Conservation (phyloP, 2,329 filamentous ascomycete species). For the Macrophomina pseudophaseolina region DNA sequence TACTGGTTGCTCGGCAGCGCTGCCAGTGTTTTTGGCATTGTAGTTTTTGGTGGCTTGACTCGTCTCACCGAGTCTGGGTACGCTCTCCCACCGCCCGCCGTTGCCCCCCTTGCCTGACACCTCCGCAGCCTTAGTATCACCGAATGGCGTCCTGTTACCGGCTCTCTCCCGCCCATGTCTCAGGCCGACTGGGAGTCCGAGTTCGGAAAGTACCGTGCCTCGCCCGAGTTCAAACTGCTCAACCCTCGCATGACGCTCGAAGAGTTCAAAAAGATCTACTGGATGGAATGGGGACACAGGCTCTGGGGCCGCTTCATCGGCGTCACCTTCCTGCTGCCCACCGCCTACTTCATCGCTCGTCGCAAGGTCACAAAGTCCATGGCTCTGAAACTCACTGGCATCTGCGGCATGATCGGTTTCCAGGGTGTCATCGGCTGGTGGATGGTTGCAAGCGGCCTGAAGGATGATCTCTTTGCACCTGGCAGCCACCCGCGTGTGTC, state of each 20-base stretch:
- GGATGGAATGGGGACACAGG: slow-evolving; percentile 97
- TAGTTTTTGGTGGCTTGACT: slow-evolving; percentile 92
- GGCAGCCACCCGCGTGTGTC: slow-evolving; percentile 90
- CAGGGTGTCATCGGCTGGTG: slow-evolving; percentile 98
- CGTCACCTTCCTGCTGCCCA: slow-evolving; percentile 84
- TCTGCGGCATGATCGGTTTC: slow-evolving; percentile 87
- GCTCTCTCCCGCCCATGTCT: slow-evolving; percentile 82
- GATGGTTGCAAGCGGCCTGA: slow-evolving; percentile 98
- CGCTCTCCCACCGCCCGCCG: neutral
- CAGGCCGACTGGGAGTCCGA: slow-evolving; percentile 86
- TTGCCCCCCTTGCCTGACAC: slow-evolving; percentile 30
- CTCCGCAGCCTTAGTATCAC: slow-evolving; percentile 83
- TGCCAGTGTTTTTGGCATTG: slow-evolving; percentile 93
- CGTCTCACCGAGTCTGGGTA: slow-evolving; percentile 95
- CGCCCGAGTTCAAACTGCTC: slow-evolving; percentile 88
- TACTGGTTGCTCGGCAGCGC: slow-evolving; percentile 94
- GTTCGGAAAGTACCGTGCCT: slow-evolving; percentile 89
- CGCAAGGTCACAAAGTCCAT: slow-evolving; percentile 79
- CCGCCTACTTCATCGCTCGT: slow-evolving; percentile 83
- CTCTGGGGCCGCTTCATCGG: slow-evolving; percentile 94
- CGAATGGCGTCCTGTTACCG: slow-evolving; percentile 97
- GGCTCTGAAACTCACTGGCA: slow-evolving; percentile 77
- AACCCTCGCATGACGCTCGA: slow-evolving; percentile 91
- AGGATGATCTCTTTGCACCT: slow-evolving; percentile 91
- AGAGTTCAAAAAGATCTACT: slow-evolving; percentile 99